Evolutionary conservation across 148 eudicot genomes (phyloP).

Genomic region (Bassia scoparia): DNA sequence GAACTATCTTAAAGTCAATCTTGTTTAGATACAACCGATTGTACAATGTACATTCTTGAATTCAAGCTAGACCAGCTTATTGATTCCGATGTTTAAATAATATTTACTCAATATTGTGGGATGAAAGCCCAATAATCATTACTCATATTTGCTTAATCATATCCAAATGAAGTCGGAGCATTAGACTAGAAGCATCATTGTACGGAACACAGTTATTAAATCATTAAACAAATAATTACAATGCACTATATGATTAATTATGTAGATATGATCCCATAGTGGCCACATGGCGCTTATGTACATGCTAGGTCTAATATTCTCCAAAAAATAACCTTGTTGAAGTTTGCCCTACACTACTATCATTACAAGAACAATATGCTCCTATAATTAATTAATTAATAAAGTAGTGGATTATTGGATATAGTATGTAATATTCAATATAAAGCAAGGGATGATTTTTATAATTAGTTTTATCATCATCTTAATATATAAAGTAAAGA

Average conservation of each 20-base stretch:
- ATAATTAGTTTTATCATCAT: neutral
- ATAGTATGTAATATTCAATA: neutral
- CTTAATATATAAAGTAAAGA: neutral
- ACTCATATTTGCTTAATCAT: neutral
- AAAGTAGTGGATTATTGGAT: neutral
- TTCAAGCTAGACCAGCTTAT: neutral
- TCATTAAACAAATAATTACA: neutral
- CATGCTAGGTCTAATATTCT: neutral
- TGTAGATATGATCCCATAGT: neutral
- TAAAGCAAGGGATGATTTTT: neutral
- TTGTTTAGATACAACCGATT: too few species aligned
- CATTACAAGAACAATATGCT: neutral
- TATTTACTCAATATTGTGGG: neutral
- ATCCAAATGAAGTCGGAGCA: too few species aligned
- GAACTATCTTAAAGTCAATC: too few species aligned
- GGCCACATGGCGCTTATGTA: conserved; percentile 3
- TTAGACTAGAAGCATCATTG: neutral
- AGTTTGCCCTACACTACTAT: neutral
- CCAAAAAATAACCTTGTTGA: neutral
- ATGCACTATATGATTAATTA: neutral
- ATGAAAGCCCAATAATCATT: neutral
- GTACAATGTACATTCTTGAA: too few species aligned
- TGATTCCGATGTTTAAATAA: neutral
- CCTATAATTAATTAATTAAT: neutral
- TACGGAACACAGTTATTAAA: neutral